phyloP scores from a whole-genome alignment of 768 basidiomycete species.

The Amanita phalloides region DNA sequence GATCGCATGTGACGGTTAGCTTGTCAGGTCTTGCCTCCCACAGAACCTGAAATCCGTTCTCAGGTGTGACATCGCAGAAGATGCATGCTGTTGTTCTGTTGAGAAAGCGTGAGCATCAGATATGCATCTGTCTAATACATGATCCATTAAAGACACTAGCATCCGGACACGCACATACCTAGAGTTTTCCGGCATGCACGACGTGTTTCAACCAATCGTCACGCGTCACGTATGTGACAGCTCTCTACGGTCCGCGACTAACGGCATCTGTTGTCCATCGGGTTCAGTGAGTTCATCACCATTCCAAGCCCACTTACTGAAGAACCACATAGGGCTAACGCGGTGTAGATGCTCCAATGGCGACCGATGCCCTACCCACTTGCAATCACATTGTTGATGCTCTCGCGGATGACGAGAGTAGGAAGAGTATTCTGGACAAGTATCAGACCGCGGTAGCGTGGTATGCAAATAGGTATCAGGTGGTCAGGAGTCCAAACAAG shows the following conservation, averaged over 20 bases:
- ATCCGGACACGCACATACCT: not conserved
- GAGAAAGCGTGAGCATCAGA: not conserved
- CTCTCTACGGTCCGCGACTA: not conserved
- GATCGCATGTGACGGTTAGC: not conserved
- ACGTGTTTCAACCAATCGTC: not conserved
- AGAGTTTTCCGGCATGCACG: not conserved
- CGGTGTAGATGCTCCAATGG: not conserved
- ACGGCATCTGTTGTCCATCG: not conserved
- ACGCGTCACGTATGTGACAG: not conserved
- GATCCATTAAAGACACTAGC: not conserved
- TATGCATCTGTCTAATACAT: not conserved
- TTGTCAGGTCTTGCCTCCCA: conserved; percentile 29
- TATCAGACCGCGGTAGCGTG: conserved; percentile 47
- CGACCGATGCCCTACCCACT: not conserved
- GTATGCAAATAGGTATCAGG: conserved; percentile 37
- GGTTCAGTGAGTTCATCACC: not conserved
- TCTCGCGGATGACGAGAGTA: not conserved
- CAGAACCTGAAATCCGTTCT: conserved; percentile 34
- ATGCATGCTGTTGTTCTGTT: conserved; percentile 15
- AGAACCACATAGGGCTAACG: not conserved
- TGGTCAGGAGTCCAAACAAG: conserved; percentile 40
- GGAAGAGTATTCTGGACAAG: conserved; percentile 26
- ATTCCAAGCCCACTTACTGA: not conserved
- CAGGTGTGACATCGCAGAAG: conserved; percentile 33
- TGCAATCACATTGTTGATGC: conserved; percentile 1